phyloP scores from a whole-genome alignment of 345 rosid genomes.

The Populus alba region DNA sequence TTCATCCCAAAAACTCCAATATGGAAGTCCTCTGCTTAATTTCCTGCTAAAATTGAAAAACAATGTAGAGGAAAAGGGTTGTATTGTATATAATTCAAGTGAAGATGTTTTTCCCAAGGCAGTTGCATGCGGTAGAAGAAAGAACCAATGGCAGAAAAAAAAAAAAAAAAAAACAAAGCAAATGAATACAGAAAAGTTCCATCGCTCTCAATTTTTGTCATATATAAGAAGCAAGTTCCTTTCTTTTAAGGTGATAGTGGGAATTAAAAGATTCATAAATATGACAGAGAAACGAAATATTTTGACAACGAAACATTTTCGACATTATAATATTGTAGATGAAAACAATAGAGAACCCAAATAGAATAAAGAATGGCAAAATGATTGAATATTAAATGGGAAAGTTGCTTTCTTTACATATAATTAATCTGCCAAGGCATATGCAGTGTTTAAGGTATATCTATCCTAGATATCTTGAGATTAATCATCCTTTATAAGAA shows the following conservation, averaged over 20 bases:
- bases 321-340: not conserved
- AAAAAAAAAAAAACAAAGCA: not conserved
- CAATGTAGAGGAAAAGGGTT: not conserved
- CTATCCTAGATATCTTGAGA: constrained; percentile 3
- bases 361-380: not conserved
- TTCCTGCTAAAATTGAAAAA: not conserved
- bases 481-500: constrained; percentile 8
- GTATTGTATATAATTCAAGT: not conserved
- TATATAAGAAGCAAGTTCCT: not conserved
- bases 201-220: not conserved
- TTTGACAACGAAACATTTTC: constrained; percentile 1
- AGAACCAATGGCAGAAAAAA: not conserved
- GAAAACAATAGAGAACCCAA: not conserved
- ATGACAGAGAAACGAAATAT: not conserved
- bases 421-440: not conserved
- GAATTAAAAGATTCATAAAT: not conserved
- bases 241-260: not conserved
- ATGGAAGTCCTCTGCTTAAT: not conserved
- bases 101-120: not conserved
- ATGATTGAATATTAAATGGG: not conserved
- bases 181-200: not conserved
- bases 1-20: not conserved
- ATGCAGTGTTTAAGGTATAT: constrained; percentile 7
- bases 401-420: not conserved
- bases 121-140: not conserved